A percentile compares a stretch with the other conserved stretches of the same genome.
These are phyloP conservation scores for Solanum chaucha DNA, from an alignment of 257 asterid genomes.

Conservation along the genomic window DNA sequence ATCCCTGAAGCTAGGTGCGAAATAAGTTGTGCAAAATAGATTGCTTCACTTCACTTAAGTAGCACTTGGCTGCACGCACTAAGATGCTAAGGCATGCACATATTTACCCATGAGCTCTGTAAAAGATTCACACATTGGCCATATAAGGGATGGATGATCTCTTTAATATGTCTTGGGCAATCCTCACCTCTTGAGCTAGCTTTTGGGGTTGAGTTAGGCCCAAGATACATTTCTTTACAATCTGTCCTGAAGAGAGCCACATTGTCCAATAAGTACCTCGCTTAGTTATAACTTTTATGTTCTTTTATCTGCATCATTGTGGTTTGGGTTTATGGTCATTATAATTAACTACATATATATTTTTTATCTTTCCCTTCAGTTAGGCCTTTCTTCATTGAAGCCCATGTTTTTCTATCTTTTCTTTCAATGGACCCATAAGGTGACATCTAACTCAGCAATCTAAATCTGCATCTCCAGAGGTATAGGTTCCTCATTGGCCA, in stretches of 20 bases:
- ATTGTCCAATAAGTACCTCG: background rate
- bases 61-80: no score
- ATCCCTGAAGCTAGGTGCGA: no score
- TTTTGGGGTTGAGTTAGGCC: background rate
- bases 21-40: no score
- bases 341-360: background rate
- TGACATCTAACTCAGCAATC: background rate
- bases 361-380: background rate
- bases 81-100: no score
- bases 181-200: background rate
- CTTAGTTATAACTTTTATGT: background rate
- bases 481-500: background rate
- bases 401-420: background rate
- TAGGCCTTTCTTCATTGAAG: background rate
- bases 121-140: background rate
- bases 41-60: no score
- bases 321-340: background rate
- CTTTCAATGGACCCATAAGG: background rate
- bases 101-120: no score
- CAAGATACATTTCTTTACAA: background rate
- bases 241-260: background rate
- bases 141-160: background rate
- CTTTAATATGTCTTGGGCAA: background rate
- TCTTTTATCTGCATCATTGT: background rate
- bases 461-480: background rate